phyloP scores from a whole-genome alignment of 2,329 filamentous ascomycete genomes.

The Fusarium pininemorale region DNA sequence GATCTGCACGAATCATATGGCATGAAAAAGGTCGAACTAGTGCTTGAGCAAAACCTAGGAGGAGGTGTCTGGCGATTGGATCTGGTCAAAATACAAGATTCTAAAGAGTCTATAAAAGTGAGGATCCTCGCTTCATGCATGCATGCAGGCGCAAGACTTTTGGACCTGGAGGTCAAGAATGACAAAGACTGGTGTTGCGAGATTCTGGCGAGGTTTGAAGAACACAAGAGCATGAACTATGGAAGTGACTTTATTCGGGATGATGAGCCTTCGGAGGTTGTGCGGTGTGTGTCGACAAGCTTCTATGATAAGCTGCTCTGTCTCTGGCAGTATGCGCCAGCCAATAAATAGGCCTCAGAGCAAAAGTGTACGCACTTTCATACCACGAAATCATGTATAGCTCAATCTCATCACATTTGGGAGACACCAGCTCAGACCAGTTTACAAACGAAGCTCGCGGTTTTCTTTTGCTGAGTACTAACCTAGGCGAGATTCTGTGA shows the following conservation, averaged over 20 bases:
- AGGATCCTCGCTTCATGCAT: constrained; percentile 88
- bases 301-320: constrained; percentile 80
- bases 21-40: constrained; percentile 56
- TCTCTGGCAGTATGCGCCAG: constrained; percentile 62
- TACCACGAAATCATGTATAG: background rate
- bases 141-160: constrained; percentile 83
- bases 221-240: constrained; percentile 96
- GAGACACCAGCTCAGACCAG: background rate
- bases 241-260: constrained; percentile 74
- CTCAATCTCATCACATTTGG: background rate
- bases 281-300: constrained; percentile 73
- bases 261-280: constrained; percentile 31
- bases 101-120: constrained; percentile 44
- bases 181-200: constrained; percentile 66
- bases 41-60: constrained; percentile 75
- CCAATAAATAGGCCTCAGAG: background rate
- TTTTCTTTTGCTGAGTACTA: background rate
- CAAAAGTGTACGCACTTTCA: background rate
- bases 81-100: constrained; percentile 54
- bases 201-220: constrained; percentile 77
- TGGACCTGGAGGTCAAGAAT: constrained; percentile 54
- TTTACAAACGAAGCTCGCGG: background rate
- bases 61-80: constrained; percentile 89
- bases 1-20: constrained; percentile 53
- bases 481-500: background rate